A percentile compares a stretch with the other conserved stretches of the same genome.
Conservation (phyloP, 2,329 filamentous ascomycete genomes). For the Xylaria sp. region DNA sequence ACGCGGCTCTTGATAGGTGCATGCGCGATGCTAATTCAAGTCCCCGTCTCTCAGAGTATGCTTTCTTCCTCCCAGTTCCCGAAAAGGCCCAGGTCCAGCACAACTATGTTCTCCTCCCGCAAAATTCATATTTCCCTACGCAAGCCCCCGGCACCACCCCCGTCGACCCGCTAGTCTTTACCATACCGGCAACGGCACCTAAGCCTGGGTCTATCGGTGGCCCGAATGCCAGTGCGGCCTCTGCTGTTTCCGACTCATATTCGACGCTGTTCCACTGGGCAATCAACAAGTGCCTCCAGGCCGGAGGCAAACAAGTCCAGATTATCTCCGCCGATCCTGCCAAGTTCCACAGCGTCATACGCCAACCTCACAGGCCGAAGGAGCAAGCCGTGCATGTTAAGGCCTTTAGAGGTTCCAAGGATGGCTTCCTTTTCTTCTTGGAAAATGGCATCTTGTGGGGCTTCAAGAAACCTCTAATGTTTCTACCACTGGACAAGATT, state of each 20-base stretch:
- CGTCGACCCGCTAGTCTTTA: slow-evolving; percentile 72
- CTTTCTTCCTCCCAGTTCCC: slow-evolving; percentile 72
- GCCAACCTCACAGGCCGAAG: slow-evolving; percentile 67
- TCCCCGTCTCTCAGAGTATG: slow-evolving; percentile 60
- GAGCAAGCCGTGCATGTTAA: slow-evolving; percentile 74
- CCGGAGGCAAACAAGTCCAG: slow-evolving; percentile 59
- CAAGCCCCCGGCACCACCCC: slow-evolving; percentile 54
- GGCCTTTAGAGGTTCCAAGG: slow-evolving; percentile 74
- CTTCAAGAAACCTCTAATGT: slow-evolving; percentile 76
- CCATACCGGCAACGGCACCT: slow-evolving; percentile 67
- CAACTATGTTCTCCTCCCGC: slow-evolving; percentile 73
- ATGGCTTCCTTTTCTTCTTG: slow-evolving; percentile 75
- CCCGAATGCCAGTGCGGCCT: slow-evolving; percentile 59
- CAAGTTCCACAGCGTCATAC: slow-evolving; percentile 67
- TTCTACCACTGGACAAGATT: slow-evolving; percentile 70
- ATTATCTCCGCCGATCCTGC: slow-evolving; percentile 65
- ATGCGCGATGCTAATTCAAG: slow-evolving; percentile 10
- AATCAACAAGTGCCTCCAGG: slow-evolving; percentile 62
- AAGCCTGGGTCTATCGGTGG: slow-evolving; percentile 69
- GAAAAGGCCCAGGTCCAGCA: slow-evolving; percentile 73
- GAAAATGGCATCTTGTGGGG: slow-evolving; percentile 75
- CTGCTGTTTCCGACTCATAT: slow-evolving; percentile 68
- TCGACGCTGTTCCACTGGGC: slow-evolving; percentile 71
- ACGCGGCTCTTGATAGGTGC: neutral
- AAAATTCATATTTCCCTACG: slow-evolving; percentile 63